Evolutionary conservation across 192 early-diverging fungal genomes (phyloP), one percentile per base, ranked within the genome.

Genomic region (Backusella parvicylindrica): DNA sequence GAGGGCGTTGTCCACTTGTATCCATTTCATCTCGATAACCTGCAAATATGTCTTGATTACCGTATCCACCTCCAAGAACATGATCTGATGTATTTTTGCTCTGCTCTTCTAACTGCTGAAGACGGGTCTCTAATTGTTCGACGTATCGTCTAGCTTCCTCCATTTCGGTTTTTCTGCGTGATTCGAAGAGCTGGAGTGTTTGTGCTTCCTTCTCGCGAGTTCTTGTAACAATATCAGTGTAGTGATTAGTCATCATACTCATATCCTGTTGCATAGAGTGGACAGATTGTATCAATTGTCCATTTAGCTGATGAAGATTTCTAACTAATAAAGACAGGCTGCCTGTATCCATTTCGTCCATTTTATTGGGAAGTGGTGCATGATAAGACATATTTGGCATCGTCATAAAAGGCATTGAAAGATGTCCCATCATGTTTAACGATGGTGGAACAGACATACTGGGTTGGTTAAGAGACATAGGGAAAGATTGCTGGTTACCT

Each of bases 91-190:
- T 31, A 28, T 12, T 60, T 28, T 60, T 60, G 23, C 53, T 60
- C 47, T 50, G 43, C 12, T 43, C 40, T 37, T 76, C 60, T 35
- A 81, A 47, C 67, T 47, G 15, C 65, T 68, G 28, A 40, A 85
- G 3, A 31, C 50, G 47, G 8, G 65, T 38, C 64, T 79, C 60
- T 23, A 78, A 18, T 41, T 81, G 66, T 69, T 82, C 73, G n/a
- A 87, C 81, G 78, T 89, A 89, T n/a, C 79, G 74, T 35, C 77
- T 70, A 0, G 74, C 56, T 64, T 89, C 87, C 21, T 88, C 85
- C 82, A 85, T 84, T 68, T 88, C 87, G 2, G 72, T 73, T 23
- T 85, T 75, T 64, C 83, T 88, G 18, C 81, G 84, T 23, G 28
- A 21, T 43, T 75, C 73, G 36, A 50, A 75, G 31, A 66, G 47